Evolutionary conservation across 1,139 yeast genomes (phyloP).

Genomic region (Hansenula anomala): DNA sequence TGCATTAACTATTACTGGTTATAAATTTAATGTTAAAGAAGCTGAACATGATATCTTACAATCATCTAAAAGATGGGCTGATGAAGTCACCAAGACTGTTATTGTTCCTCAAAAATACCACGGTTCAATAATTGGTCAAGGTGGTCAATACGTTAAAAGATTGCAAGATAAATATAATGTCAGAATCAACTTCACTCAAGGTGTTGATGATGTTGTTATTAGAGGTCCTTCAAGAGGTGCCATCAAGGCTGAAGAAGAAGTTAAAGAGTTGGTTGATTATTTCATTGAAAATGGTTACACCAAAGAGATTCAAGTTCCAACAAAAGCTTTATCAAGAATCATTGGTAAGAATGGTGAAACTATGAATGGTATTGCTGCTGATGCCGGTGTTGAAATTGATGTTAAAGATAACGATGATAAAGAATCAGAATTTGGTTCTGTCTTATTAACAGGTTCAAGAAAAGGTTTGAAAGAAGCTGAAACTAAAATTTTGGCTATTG

Average conservation of each 20-base stretch:
- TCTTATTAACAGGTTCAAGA: slow-evolving; percentile 78
- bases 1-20: slow-evolving; percentile 63
- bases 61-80: slow-evolving; percentile 75
- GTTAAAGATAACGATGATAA: slow-evolving; percentile 41
- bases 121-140: slow-evolving; percentile 78
- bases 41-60: slow-evolving; percentile 57
- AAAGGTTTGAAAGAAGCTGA: slow-evolving; percentile 75
- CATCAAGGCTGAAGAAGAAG: slow-evolving; percentile 78
- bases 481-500: slow-evolving; percentile 55
- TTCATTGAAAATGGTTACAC: slow-evolving; percentile 84
- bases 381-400: slow-evolving; percentile 70
- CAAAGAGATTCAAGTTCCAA: slow-evolving; percentile 60
- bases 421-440: slow-evolving; percentile 41
- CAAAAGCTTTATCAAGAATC: slow-evolving; percentile 70
- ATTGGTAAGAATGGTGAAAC: slow-evolving; percentile 88
- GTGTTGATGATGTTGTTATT: slow-evolving; percentile 63
- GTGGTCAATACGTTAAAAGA: slow-evolving; percentile 77
- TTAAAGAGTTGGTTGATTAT: slow-evolving; percentile 76
- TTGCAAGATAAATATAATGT: slow-evolving; percentile 89
- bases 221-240: slow-evolving; percentile 94
- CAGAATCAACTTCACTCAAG: slow-evolving; percentile 66
- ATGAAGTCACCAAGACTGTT: slow-evolving; percentile 63
- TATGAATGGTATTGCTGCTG: slow-evolving; percentile 79
- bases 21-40: slow-evolving; percentile 73
- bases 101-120: slow-evolving; percentile 76